Evolutionary conservation across 139 green algal species (phyloP), one percentile per base, ranked within the genome.

Genomic region (Micractinium sp.): DNA sequence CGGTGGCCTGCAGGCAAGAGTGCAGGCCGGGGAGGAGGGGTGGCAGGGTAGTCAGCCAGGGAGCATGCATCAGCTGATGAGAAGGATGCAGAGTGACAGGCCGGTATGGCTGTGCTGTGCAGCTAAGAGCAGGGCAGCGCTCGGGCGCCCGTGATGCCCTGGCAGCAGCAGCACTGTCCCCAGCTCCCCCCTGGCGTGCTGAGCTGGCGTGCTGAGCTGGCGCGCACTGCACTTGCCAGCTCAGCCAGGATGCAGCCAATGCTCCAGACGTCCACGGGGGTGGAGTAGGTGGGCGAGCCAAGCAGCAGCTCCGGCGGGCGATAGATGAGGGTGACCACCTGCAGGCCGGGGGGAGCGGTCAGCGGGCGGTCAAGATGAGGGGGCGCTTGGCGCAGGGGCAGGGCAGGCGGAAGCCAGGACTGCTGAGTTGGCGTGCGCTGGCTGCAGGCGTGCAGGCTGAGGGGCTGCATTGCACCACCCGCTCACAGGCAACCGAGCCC

Each of bases 251-350:
- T 98, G 94, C 97, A 99, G 56, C 97, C 97, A 23, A 97, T 94
- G 81, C 91, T 96, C 97, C 97, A 99, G 12, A 98, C 92, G 82
- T 99, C 97, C 31, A 97, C 94, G n/a, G 95, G 87, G 14, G 88
- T 91, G 69, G 78, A 90, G 90, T 97, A 97, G 66, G 61, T 15
- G 0, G 35, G n/a, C 0, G 35, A 67, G 5, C 97, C 97, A 73
- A 99, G 92, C 89, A 99, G 92, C 89, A 99, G 97, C 92, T 99
- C 97, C 7, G 97, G 97, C 31, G 97, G 94, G 27, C 97, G 93
- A 91, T 99, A 99, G 97, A 97, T 97, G 41, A 98, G 93, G 2
- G 97, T 99, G 25, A 98, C 95, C 7, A 99, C 96, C 82, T 87
- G 82, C 25, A 61, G 66, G 0, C 63, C 2, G 63, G 2, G 14